Conservation (phyloP, 306 rosid genomes). For the Cicer chorassanicum region DNA sequence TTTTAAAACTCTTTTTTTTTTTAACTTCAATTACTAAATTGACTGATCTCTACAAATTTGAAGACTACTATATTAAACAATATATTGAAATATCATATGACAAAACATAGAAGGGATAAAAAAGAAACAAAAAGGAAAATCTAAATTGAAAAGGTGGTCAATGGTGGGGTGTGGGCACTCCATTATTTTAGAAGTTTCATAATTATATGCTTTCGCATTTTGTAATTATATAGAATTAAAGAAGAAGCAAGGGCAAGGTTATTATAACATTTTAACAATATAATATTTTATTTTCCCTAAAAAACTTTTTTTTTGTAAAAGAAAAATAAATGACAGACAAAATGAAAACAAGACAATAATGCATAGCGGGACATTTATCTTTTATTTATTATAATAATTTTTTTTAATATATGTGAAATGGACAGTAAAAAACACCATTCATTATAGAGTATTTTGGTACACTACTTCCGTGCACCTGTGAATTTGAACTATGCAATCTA, state of each 20-base stretch:
- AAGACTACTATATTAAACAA: not conserved
- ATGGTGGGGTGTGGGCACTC: slow-evolving; percentile 44
- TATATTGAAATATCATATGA: slow-evolving; percentile 14
- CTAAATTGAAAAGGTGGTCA: slow-evolving; percentile 38
- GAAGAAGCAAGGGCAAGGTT: slow-evolving; percentile 20
- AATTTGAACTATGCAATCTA: slow-evolving; percentile 52
- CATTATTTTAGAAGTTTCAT: slow-evolving; percentile 42
- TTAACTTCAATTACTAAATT: not conserved
- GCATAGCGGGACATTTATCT: too few species aligned
- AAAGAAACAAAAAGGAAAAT: not conserved
- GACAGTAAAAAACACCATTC: too few species aligned
- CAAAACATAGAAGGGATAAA: too few species aligned
- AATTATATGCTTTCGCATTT: slow-evolving; percentile 32
- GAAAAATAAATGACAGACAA: not conserved
- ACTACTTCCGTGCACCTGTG: slow-evolving; percentile 48
- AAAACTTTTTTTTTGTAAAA: not conserved
- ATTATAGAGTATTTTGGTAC: slow-evolving; percentile 6
- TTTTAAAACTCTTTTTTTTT: too few species aligned
- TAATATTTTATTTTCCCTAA: not conserved
- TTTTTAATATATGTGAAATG: too few species aligned
- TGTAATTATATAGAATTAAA: slow-evolving; percentile 4
- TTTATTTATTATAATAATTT: too few species aligned
- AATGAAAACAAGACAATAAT: not conserved
- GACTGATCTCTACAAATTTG: not conserved
- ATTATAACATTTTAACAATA: slow-evolving; percentile 24